Conservation (phyloP, 1,284 basidiomycete species). For the Fomitopsis palustris region DNA sequence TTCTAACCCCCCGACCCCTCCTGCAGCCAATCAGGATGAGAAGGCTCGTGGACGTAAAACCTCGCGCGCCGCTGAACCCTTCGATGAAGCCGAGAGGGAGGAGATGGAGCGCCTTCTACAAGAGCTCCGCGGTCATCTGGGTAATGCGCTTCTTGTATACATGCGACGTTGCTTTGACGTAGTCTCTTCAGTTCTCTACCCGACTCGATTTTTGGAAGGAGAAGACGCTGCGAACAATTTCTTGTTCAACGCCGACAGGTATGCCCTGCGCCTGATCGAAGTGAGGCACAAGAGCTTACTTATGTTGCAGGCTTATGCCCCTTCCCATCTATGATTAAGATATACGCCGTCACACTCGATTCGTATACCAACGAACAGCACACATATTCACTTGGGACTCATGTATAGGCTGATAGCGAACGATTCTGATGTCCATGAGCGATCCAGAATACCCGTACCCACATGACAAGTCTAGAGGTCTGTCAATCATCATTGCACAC, state of each 20-base stretch:
- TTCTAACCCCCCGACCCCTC: conserved; percentile 12
- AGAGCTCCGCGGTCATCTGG: conserved; percentile 80
- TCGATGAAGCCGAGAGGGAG: conserved; percentile 78
- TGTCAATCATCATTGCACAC: too few species aligned
- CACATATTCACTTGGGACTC: not conserved
- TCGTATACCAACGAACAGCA: not conserved
- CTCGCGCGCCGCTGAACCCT: conserved; percentile 59
- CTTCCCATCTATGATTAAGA: conserved; percentile 51
- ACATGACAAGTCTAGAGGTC: too few species aligned
- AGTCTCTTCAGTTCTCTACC: conserved; percentile 61
- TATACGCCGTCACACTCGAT: not conserved
- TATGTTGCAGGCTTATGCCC: conserved; percentile 42
- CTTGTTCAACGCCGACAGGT: conserved; percentile 86
- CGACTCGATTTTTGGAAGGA: conserved; percentile 81
- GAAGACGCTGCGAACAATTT: conserved; percentile 88
- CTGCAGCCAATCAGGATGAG: conserved; percentile 29
- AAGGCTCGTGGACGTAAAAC: conserved; percentile 34
- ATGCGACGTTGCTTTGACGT: not conserved
- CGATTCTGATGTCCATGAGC: not conserved
- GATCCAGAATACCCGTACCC: not conserved
- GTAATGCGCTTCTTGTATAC: conserved; percentile 34
- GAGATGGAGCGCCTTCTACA: conserved; percentile 84
- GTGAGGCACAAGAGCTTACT: conserved; percentile 1
- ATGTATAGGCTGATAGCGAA: not conserved
- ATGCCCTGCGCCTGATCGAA: conserved; percentile 14